Evolutionary conservation across 768 basidiomycete species (phyloP).

Genomic region (Trametes gibbosa): DNA sequence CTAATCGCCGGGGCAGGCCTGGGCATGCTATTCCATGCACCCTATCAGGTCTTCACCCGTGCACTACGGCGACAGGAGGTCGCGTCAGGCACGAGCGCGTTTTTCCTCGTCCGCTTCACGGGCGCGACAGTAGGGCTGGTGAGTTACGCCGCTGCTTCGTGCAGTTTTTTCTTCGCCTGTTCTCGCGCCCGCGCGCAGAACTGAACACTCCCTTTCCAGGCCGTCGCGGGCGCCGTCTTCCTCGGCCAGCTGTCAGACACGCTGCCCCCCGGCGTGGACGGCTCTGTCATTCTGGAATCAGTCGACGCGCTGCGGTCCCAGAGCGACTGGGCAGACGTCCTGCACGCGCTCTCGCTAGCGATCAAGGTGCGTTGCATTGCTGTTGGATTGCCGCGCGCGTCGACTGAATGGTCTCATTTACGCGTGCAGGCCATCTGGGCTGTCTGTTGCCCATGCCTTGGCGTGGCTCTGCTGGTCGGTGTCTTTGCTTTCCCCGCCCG

Average conservation of each 20-base stretch:
- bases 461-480: slow-evolving; percentile 60
- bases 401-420: slow-evolving; percentile 2
- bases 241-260: slow-evolving; percentile 47
- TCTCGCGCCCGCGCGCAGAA: background rate
- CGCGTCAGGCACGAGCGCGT: slow-evolving; percentile 80
- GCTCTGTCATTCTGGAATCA: slow-evolving; percentile 49
- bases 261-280: slow-evolving; percentile 47
- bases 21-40: slow-evolving; percentile 84
- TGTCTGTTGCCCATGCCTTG: slow-evolving; percentile 67
- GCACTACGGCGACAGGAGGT: slow-evolving; percentile 64
- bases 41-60: slow-evolving; percentile 75
- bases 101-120: slow-evolving; percentile 85
- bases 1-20: slow-evolving; percentile 74
- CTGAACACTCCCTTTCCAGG: slow-evolving; percentile 38
- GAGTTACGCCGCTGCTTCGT: slow-evolving; percentile 26
- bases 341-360: slow-evolving; percentile 55
- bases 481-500: too few species aligned
- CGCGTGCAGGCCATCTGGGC: slow-evolving; percentile 63
- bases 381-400: background rate
- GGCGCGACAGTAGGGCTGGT: slow-evolving; percentile 83
- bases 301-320: slow-evolving; percentile 47
- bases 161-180: too few species aligned
- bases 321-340: slow-evolving; percentile 42
- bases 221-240: slow-evolving; percentile 75
- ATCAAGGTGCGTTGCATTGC: slow-evolving; percentile 48